Conservation (phyloP, 257 asterid species). For the Solanum sparsipilum region DNA sequence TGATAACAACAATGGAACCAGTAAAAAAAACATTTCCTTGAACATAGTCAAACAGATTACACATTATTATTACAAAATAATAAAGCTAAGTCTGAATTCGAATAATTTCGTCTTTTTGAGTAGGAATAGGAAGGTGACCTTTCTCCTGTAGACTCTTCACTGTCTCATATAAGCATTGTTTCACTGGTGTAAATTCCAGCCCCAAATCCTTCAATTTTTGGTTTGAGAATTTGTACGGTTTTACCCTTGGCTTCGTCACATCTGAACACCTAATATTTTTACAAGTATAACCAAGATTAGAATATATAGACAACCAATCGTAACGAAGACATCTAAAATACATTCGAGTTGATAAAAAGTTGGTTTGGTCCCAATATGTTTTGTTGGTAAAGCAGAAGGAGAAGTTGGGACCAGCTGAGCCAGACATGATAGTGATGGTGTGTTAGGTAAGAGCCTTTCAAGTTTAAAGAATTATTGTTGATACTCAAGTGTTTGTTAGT, state of each 20-base stretch:
- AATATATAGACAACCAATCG: not conserved
- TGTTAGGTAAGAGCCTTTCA: constrained; percentile 2
- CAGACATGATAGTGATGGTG: not conserved
- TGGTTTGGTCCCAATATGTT: not conserved
- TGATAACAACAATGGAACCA: not conserved
- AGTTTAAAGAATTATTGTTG: not conserved
- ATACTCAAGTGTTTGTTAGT: not conserved
- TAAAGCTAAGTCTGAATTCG: constrained; percentile 22
- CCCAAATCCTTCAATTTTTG: constrained; percentile 81
- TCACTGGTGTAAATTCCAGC: constrained; percentile 65
- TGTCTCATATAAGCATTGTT: constrained; percentile 66
- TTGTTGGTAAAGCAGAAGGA: not conserved
- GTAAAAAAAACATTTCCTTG: not conserved
- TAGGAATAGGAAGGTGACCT: constrained; percentile 58
- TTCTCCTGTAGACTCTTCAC: constrained; percentile 81
- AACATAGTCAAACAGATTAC: not conserved
- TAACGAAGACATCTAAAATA: not conserved
- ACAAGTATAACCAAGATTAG: not conserved
- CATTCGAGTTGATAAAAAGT: not conserved
- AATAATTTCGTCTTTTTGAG: constrained; percentile 35
- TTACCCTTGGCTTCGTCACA: constrained; percentile 60
- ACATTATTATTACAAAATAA: not conserved
- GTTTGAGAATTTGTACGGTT: constrained; percentile 76
- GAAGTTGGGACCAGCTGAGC: not conserved
- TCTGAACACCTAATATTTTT: constrained; percentile 61